Evolutionary conservation across 2,329 filamentous ascomycete species (phyloP), one percentile per base, ranked within the genome.

Genomic region (Pseudohalonectria lignicola): DNA sequence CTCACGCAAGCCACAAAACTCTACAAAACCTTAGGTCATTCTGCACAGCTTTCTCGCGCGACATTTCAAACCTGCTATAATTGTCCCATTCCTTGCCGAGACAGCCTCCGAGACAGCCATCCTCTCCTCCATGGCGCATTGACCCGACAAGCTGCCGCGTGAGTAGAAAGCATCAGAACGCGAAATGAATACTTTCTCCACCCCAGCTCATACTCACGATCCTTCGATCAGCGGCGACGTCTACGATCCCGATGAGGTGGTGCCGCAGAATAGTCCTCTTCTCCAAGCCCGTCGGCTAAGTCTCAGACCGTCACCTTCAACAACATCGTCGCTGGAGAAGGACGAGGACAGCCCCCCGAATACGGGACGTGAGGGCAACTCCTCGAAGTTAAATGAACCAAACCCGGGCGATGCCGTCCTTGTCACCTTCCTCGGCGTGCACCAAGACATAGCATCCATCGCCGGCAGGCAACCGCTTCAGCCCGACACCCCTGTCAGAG

Each of bases 361-460:
- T n/a, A n/a, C n/a, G n/a, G n/a, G n/a, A n/a, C n/a, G n/a, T n/a
- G n/a, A n/a, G n/a, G n/a, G n/a, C n/a, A n/a, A n/a, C n/a, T n/a
- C n/a, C n/a, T n/a, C n/a, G n/a, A n/a, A n/a, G n/a, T 53, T 39
- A 42, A 48, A 51, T 44, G 64, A 59, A 46, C 64, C 71, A 31
- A 74, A 63, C 49, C 72, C 73, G 53, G 75, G 72, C 49, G 77
- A 83, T 69, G 74, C 67, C 48, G 76, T 85, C 45, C 67, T 90
- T 56, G 69, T 90, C 45, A 60, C 64, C 41, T 66, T 69, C 55
- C 69, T 88, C 63, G 74, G 77, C 50, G 76, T 76, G 51, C 66
- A 66, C 47, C 76, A 73, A 36, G 78, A 86, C 36, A 71, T 86
- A 51, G 78, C 79, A 41, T 61, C 60, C 46, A 53, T 61, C 51